Evolutionary conservation across 257 asterid species (phyloP).

Genomic region (Ajuga chamaepitys): DNA sequence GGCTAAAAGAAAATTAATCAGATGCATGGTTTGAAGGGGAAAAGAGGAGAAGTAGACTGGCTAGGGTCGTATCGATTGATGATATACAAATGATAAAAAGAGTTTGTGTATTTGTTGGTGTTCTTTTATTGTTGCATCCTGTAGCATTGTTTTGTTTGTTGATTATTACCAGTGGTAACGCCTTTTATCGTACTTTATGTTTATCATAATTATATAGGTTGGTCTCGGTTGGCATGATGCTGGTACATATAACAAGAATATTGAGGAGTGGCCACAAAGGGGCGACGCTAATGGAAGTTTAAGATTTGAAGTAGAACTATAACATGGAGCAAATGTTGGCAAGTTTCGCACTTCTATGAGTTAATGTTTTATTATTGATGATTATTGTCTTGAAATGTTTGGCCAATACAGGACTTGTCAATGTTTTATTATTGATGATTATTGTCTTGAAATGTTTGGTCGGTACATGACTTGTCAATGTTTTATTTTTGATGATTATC

Average conservation of each 20-base stretch:
- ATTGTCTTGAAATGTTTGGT: constrained; percentile 33
- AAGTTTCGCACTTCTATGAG: constrained; percentile 2
- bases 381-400: constrained; percentile 31
- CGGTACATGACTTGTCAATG: constrained; percentile 81
- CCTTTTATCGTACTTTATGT: background rate
- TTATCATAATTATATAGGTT: constrained; percentile 39
- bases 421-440: constrained; percentile 31
- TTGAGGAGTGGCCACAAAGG: constrained; percentile 85
- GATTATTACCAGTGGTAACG: too few relatives aligned
- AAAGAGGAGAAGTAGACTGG: background rate
- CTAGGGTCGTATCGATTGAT: background rate
- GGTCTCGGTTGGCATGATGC: constrained; percentile 99
- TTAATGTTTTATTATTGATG: background rate
- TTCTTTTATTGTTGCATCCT: background rate
- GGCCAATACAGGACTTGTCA: constrained; percentile 69
- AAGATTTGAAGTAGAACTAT: constrained; percentile 84
- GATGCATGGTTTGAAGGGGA: background rate
- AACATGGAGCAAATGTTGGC: constrained; percentile 99
- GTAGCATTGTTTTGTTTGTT: too few relatives aligned
- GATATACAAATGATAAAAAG: background rate
- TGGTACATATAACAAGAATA: constrained; percentile 85
- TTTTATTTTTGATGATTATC: constrained; percentile 16
- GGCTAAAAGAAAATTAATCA: background rate
- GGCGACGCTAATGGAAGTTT: constrained; percentile 99
- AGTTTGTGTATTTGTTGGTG: background rate